These are phyloP conservation scores for Immersiporthe knoxdaviesiana DNA, from an alignment of 2,329 filamentous ascomycete genomes.

Conservation along the genomic window DNA sequence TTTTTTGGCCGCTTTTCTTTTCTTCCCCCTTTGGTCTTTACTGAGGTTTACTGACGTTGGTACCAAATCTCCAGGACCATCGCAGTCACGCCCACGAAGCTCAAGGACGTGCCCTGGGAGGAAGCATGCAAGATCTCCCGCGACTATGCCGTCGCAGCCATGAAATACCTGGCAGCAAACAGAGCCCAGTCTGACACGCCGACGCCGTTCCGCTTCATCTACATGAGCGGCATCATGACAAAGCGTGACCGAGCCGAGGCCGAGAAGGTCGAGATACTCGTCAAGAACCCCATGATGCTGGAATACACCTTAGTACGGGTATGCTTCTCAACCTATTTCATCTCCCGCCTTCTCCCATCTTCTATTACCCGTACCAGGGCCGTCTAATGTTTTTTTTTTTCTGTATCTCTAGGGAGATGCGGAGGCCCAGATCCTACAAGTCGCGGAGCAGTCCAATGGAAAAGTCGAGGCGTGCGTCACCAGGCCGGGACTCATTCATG, in stretches of 20 bases:
- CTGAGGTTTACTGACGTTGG: neutral
- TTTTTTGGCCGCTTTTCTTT: too few species aligned
- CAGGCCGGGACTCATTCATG: conserved; percentile 48
- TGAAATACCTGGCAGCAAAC: conserved; percentile 33
- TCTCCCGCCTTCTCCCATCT: neutral
- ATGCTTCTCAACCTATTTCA: conserved; percentile 29
- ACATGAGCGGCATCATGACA: conserved; percentile 40
- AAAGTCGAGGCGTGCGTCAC: conserved; percentile 43
- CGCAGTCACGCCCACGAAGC: conserved; percentile 35
- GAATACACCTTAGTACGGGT: conserved; percentile 54
- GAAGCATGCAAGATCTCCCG: conserved; percentile 35
- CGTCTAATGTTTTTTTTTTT: neutral
- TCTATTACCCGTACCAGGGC: neutral
- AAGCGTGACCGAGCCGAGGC: conserved; percentile 49
- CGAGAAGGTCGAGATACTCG: conserved; percentile 40
- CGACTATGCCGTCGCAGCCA: conserved; percentile 32
- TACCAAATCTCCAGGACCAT: conserved; percentile 34
- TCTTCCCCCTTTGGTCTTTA: too few species aligned
- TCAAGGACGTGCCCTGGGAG: conserved; percentile 27
- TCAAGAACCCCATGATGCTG: conserved; percentile 16
- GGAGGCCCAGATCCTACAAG: conserved; percentile 48
- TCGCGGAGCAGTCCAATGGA: conserved; percentile 43
- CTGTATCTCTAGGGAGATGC: conserved; percentile 47
- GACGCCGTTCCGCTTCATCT: conserved; percentile 39
- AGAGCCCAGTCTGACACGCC: conserved; percentile 33